These are phyloP conservation scores for Marvania coccoides DNA, from an alignment of 139 green algal genomes.

Conservation along the genomic window DNA sequence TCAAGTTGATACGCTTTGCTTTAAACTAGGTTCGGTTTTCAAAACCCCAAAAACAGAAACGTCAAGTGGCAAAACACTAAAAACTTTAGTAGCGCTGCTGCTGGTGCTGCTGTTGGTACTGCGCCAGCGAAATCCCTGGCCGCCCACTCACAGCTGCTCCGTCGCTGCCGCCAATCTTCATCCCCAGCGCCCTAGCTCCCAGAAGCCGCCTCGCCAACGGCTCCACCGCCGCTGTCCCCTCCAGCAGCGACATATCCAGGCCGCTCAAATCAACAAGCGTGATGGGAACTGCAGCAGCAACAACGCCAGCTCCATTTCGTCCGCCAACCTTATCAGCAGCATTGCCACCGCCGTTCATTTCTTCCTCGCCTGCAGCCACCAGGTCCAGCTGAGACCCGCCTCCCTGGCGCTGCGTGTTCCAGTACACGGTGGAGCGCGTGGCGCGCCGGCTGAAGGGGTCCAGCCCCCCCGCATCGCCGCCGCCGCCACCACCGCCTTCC, in stretches of 20 bases:
- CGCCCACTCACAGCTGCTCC: too few relatives aligned
- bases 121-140: too few relatives aligned
- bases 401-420: conserved; percentile 18
- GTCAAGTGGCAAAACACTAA: too few relatives aligned
- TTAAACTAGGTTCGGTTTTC: too few relatives aligned
- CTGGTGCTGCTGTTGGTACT: too few relatives aligned
- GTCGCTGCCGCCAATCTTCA: too few relatives aligned
- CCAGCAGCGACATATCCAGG: background rate
- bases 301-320: too few relatives aligned
- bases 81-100: too few relatives aligned
- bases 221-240: background rate
- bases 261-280: background rate
- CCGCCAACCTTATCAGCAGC: background rate
- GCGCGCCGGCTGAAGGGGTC: conserved; percentile 39
- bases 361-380: background rate
- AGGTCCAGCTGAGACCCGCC: background rate
- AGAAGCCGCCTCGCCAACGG: background rate
- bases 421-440: conserved; percentile 23
- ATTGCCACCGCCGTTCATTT: background rate
- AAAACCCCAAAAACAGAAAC: too few relatives aligned
- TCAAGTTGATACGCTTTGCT: too few relatives aligned
- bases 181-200: too few relatives aligned
- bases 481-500: background rate
- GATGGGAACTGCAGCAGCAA: background rate
- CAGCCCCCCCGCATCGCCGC: background rate